A percentile compares a stretch with the other conserved stretches of the same genome.
phyloP scores from a whole-genome alignment of 139 green algal species.

The Axilococcus clingmanii region DNA sequence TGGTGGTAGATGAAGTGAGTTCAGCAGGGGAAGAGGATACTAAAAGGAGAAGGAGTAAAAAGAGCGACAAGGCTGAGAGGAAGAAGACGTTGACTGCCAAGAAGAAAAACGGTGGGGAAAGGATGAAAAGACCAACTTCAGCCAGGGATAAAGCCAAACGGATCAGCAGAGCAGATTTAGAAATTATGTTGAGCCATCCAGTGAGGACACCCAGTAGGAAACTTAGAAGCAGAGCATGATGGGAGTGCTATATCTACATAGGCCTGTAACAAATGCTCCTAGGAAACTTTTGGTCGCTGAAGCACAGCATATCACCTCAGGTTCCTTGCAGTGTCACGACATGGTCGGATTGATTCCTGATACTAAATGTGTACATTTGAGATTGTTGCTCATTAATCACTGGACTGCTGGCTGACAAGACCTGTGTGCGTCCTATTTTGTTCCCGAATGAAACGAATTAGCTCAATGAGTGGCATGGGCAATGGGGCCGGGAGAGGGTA shows the following conservation, averaged over 20 bases:
- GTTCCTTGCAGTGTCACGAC: too few species aligned
- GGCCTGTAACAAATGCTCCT: not conserved
- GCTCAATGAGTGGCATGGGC: too few species aligned
- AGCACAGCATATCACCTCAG: too few species aligned
- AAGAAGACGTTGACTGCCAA: constrained; percentile 2
- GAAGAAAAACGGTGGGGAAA: not conserved
- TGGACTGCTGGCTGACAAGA: too few species aligned
- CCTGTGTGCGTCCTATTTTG: too few species aligned
- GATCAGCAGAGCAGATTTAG: not conserved
- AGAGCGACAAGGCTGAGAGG: not conserved
- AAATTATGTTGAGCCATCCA: not conserved
- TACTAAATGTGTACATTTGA: too few species aligned
- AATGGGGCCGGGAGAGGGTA: too few species aligned
- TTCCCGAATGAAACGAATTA: too few species aligned
- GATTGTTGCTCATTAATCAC: too few species aligned
- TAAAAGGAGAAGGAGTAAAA: not conserved
- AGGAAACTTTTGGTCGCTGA: too few species aligned
- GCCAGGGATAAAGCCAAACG: not conserved
- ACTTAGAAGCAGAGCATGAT: not conserved
- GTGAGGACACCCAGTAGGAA: not conserved
- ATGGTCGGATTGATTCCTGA: too few species aligned
- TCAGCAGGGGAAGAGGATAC: constrained; percentile 1
- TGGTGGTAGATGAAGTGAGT: not conserved
- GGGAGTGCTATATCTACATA: not conserved
- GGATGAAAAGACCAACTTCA: not conserved